Conservation (phyloP, 1,284 basidiomycete genomes). For the Ceratobasidium sp. region DNA sequence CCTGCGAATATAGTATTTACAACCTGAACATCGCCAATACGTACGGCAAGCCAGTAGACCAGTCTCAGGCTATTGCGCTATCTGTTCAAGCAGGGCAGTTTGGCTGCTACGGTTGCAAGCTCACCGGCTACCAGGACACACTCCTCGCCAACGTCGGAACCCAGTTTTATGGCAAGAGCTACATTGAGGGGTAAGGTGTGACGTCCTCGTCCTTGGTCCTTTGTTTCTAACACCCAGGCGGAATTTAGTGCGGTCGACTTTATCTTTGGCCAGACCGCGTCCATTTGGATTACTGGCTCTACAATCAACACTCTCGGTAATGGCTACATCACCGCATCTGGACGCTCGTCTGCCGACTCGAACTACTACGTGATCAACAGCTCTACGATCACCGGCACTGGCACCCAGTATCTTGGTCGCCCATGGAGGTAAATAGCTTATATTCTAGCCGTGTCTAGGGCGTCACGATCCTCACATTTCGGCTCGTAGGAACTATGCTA, state of each 20-base stretch:
- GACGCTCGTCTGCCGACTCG: slow-evolving; percentile 45
- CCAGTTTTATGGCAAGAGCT: slow-evolving; percentile 48
- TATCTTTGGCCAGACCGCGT: slow-evolving; percentile 35
- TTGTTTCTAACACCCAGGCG: background rate
- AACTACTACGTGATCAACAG: slow-evolving; percentile 49
- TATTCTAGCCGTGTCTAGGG: slow-evolving; percentile 36
- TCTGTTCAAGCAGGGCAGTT: slow-evolving; percentile 47
- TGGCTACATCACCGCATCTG: slow-evolving; percentile 49
- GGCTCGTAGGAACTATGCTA: slow-evolving; percentile 9
- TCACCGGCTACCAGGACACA: slow-evolving; percentile 49
- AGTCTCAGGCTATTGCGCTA: slow-evolving; percentile 50
- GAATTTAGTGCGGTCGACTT: slow-evolving; percentile 13
- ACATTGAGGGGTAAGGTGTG: slow-evolving; percentile 45
- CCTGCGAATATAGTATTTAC: slow-evolving; percentile 39
- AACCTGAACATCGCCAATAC: slow-evolving; percentile 50
- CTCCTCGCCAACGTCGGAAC: slow-evolving; percentile 48
- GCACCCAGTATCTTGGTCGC: slow-evolving; percentile 41
- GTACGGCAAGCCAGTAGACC: slow-evolving; percentile 46
- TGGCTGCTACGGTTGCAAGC: slow-evolving; percentile 49
- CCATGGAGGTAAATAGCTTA: slow-evolving; percentile 37
- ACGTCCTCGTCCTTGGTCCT: background rate
- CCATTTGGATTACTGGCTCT: slow-evolving; percentile 46
- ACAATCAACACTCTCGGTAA: slow-evolving; percentile 45
- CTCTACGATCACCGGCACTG: slow-evolving; percentile 15
- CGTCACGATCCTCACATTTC: slow-evolving; percentile 18